These are phyloP conservation scores for Aspergillus sp. DNA, from an alignment of 2,329 filamentous ascomycete species.

Conservation along the genomic window DNA sequence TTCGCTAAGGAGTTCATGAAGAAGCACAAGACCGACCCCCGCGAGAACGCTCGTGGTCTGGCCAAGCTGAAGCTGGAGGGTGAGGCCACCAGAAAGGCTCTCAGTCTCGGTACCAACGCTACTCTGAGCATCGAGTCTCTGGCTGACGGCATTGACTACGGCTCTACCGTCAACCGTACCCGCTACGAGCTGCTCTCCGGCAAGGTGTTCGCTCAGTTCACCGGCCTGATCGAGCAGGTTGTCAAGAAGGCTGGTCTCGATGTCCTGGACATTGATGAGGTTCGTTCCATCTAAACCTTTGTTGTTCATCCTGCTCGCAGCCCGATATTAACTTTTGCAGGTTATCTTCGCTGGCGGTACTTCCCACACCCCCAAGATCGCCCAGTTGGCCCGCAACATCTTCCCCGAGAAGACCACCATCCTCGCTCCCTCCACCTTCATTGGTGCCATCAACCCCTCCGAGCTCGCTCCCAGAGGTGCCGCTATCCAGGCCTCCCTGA, in stretches of 20 bases:
- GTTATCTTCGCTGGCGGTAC: slow-evolving; percentile 91
- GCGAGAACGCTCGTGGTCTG: slow-evolving; percentile 75
- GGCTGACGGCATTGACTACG: slow-evolving; percentile 85
- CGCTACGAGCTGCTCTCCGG: slow-evolving; percentile 86
- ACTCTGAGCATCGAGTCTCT: slow-evolving; percentile 92
- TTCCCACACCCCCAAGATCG: slow-evolving; percentile 91
- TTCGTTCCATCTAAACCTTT: slow-evolving; percentile 21
- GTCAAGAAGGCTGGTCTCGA: slow-evolving; percentile 92
- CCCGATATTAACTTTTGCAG: slow-evolving; percentile 25
- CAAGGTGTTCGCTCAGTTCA: slow-evolving; percentile 87
- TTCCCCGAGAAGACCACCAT: slow-evolving; percentile 81
- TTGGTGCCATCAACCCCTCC: slow-evolving; percentile 85
- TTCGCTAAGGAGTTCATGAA: slow-evolving; percentile 99
- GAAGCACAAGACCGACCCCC: slow-evolving; percentile 88
- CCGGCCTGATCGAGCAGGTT: slow-evolving; percentile 77
- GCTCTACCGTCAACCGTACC: slow-evolving; percentile 86
- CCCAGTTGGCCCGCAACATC: slow-evolving; percentile 72
- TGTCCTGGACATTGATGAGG: slow-evolving; percentile 86
- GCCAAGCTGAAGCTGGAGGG: slow-evolving; percentile 92
- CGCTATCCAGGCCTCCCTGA: slow-evolving; percentile 90
- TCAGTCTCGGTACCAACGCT: slow-evolving; percentile 84
- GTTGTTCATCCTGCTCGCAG: background rate
- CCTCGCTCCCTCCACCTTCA: slow-evolving; percentile 77
- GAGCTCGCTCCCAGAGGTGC: slow-evolving; percentile 87
- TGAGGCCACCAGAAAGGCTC: slow-evolving; percentile 87